phyloP scores from a whole-genome alignment of 768 basidiomycete species.

The Termitomyces sp. region DNA sequence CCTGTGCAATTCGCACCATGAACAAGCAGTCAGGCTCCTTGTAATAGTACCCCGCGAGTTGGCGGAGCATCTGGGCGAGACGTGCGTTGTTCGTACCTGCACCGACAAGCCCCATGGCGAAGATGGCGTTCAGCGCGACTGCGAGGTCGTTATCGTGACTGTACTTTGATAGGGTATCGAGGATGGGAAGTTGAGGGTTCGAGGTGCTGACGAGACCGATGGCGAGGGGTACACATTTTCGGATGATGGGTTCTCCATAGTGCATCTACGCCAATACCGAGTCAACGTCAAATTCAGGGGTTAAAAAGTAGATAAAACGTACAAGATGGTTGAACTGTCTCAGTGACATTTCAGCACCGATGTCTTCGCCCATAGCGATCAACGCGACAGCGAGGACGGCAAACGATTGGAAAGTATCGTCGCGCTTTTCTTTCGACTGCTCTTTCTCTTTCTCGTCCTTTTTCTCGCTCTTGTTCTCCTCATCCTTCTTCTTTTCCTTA shows the following conservation, averaged over 20 bases:
- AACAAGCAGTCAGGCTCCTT: slow-evolving; percentile 97
- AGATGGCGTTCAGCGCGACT: slow-evolving; percentile 95
- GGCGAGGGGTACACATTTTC: slow-evolving; percentile 90
- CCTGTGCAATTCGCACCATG: slow-evolving; percentile 93
- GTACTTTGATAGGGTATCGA: slow-evolving; percentile 97
- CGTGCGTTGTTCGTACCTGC: slow-evolving; percentile 99
- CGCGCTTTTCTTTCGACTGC: slow-evolving; percentile 35
- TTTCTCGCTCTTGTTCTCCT: slow-evolving; percentile 33
- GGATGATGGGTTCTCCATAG: slow-evolving; percentile 90
- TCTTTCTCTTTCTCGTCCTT: slow-evolving; percentile 53
- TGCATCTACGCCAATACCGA: slow-evolving; percentile 69
- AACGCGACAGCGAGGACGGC: slow-evolving; percentile 91
- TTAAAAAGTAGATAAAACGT: slow-evolving; percentile 17
- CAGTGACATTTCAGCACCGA: slow-evolving; percentile 96
- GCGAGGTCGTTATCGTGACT: slow-evolving; percentile 98
- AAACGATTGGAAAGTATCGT: slow-evolving; percentile 86
- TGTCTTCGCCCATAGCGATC: slow-evolving; percentile 97
- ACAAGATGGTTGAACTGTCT: slow-evolving; percentile 97
- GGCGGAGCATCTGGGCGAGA: slow-evolving; percentile 94
- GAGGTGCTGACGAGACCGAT: slow-evolving; percentile 93
- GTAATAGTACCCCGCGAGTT: slow-evolving; percentile 95
- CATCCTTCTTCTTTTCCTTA: slow-evolving; percentile 44
- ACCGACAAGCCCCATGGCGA: slow-evolving; percentile 97
- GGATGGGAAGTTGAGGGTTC: slow-evolving; percentile 89
- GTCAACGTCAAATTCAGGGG: slow-evolving; percentile 12